Evolutionary conservation across 306 rosid genomes (phyloP).

Genomic region (Rubus parviflorus): DNA sequence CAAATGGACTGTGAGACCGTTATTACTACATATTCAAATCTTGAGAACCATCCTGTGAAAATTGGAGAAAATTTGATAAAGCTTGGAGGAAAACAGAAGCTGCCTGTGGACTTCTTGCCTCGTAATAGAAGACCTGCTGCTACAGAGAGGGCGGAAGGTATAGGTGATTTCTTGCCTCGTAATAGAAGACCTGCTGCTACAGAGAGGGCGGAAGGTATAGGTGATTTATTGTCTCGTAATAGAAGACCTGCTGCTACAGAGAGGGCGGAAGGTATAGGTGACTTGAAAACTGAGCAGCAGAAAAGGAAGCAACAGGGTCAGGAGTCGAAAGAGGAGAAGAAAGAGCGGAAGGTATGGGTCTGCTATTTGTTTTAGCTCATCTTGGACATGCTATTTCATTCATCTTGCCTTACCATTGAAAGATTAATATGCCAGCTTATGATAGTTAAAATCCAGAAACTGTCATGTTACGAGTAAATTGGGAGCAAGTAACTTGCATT

Average conservation of each 20-base stretch:
- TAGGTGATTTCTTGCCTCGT: slow-evolving; percentile 60
- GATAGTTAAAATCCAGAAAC: neutral
- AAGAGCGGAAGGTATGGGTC: slow-evolving; percentile 78
- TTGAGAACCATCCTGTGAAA: slow-evolving; percentile 87
- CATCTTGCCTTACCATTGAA: slow-evolving; percentile 1
- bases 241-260: slow-evolving; percentile 46
- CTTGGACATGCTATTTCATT: neutral
- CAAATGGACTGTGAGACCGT: slow-evolving; percentile 93
- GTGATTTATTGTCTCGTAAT: slow-evolving; percentile 62
- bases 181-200: slow-evolving; percentile 39
- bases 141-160: slow-evolving; percentile 45
- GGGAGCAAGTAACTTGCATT: neutral
- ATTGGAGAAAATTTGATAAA: slow-evolving; percentile 59
- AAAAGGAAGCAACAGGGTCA: slow-evolving; percentile 68
- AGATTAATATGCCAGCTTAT: neutral
- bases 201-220: slow-evolving; percentile 44
- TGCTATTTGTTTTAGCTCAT: slow-evolving; percentile 4
- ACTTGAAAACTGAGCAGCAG: slow-evolving; percentile 48
- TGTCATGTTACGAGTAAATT: neutral
- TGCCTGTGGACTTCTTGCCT: slow-evolving; percentile 79
- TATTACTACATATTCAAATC: slow-evolving; percentile 75
- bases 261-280: slow-evolving; percentile 39
- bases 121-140: slow-evolving; percentile 40
- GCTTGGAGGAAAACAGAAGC: slow-evolving; percentile 74
- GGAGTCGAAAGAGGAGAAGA: slow-evolving; percentile 86